phyloP scores from a whole-genome alignment of 257 asterid species.

The Linderniella brevidens region DNA sequence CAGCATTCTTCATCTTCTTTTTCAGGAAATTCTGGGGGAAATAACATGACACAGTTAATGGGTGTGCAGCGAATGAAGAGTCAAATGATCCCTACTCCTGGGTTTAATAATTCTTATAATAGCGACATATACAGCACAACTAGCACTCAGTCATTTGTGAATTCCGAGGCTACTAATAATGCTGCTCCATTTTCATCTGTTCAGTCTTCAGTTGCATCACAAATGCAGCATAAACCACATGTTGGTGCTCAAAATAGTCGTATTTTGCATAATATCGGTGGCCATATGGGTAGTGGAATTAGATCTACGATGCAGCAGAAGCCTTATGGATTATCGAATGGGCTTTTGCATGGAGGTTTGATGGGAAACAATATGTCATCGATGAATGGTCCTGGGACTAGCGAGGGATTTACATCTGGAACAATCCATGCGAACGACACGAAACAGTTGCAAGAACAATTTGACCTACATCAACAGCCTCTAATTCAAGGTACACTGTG shows the following conservation, averaged over 20 bases:
- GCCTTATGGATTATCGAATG: slow-evolving; percentile 30
- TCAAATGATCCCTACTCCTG: slow-evolving; percentile 99
- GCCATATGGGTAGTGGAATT: slow-evolving; percentile 62
- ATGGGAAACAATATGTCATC: slow-evolving; percentile 34
- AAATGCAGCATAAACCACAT: slow-evolving; percentile 65
- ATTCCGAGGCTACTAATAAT: slow-evolving; percentile 41
- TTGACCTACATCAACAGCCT: slow-evolving; percentile 61
- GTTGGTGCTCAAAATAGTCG: slow-evolving; percentile 65
- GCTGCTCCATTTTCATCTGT: slow-evolving; percentile 39
- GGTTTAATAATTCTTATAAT: slow-evolving; percentile 39
- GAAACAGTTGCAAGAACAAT: slow-evolving; percentile 32
- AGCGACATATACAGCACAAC: slow-evolving; percentile 23
- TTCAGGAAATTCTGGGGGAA: slow-evolving; percentile 52
- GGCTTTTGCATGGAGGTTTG: slow-evolving; percentile 47
- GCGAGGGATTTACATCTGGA: slow-evolving; percentile 46
- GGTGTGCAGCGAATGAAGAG: slow-evolving; percentile 62
- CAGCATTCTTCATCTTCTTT: slow-evolving; percentile 55
- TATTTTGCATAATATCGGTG: slow-evolving; percentile 60
- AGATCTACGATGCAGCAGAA: slow-evolving; percentile 72
- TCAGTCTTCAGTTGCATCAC: slow-evolving; percentile 52
- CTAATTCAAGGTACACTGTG: slow-evolving; percentile 33
- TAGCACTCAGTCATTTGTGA: slow-evolving; percentile 43
- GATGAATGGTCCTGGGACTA: slow-evolving; percentile 42
- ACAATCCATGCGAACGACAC: slow-evolving; percentile 38
- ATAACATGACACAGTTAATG: slow-evolving; percentile 11